Base-by-base conservation (phyloP, 148 eudicot genomes). In the Camellia sinensis region DNA sequence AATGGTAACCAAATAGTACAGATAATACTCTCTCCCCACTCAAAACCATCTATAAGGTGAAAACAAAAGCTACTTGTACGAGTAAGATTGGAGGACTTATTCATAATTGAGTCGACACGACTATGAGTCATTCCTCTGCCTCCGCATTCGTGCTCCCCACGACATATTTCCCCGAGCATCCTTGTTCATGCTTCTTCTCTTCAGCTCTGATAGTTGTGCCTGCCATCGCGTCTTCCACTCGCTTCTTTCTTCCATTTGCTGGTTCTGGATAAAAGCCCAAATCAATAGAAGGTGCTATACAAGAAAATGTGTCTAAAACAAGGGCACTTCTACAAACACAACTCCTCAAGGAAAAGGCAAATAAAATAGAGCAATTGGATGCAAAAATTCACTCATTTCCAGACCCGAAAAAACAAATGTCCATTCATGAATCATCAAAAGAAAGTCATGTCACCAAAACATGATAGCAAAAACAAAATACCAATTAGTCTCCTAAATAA, bases 81-180 rank as follows among this genome's bases (percentile, higher is more conserved):
- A 48, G 60, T 29, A 53, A 52, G 41, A 72, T 14, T 62, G 72
- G 17, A 57, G 1, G 12, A 52, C 22, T 12, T 37, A n/a, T 29
- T 80, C 77, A 74, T 41, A 61, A n/a, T 61, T 83, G 69, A 57
- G 89, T 57, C 4, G 83, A 81, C 37, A 29, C 37, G 37, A 29
- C 37, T 29, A 29, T 45, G 78, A 45, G 41, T 87, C 89, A 46
- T 87, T 62, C 80, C 82, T 86, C 78, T 93, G 90, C 73, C 80
- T 85, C 61, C 99, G 93, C 97, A 95, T 87, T 48, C 89, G 86
- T 81, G 92, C 99, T 46, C 90, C 97, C 99, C 99, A 95, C 1
- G 97, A 91, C 90, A 85, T 82, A 78, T 74, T 88, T 64, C 69
- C 85, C 6, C 50, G 74, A 13, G 88, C 57, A 21, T 90, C 92